Evolutionary conservation across 2,329 filamentous ascomycete species (phyloP), one percentile per base, ranked within the genome.

Genomic region (Chalaropsis ovoidea): DNA sequence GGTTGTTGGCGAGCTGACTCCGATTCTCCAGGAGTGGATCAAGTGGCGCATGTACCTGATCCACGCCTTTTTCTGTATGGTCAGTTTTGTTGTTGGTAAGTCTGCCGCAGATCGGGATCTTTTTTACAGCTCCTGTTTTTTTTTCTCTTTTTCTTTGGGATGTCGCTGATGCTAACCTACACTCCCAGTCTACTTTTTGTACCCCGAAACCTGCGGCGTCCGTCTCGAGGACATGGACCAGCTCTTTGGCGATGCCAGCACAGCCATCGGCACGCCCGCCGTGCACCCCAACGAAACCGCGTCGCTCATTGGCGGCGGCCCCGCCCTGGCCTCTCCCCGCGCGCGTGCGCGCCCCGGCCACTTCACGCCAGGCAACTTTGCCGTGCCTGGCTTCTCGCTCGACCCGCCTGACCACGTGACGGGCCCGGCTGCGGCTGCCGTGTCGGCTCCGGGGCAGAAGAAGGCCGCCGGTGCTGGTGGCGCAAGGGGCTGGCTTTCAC

Each of bases 151-250:
- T 4, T 49, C 56, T 15, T 5, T 39, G 19, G 19, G 19, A 22
- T n/a, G 19, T 1, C n/a, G 5, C 17, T 56, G 10, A 56, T 31
- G 19, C 61, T 64, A 64, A 64, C n/a, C n/a, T n/a, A n/a, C 47
- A 49, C 17, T 7, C 47, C 52, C 69, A 96, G 94, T 99, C 7
- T 99, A 93, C 77, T 97, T 97, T 76, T 84, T 96, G 70, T 99
- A 97, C 74, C 94, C 94, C 39, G 94, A 99, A 76, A 99, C 94
- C 0, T 94, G 92, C 70, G 95, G 95, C 71, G 86, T 99, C 67
- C 87, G 92, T 66, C 81, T 99, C 62, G 94, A 99, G 76, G 94
- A 99, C 70, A 99, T 99, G 94, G 90, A 95, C 74, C 82, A 85
- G 2, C 78, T 99, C 17, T 99, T 99, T 72, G 94, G 94, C 69